These are phyloP conservation scores for Cryphonectria carpinicola DNA, from an alignment of 2,329 filamentous ascomycete genomes.

Conservation along the genomic window DNA sequence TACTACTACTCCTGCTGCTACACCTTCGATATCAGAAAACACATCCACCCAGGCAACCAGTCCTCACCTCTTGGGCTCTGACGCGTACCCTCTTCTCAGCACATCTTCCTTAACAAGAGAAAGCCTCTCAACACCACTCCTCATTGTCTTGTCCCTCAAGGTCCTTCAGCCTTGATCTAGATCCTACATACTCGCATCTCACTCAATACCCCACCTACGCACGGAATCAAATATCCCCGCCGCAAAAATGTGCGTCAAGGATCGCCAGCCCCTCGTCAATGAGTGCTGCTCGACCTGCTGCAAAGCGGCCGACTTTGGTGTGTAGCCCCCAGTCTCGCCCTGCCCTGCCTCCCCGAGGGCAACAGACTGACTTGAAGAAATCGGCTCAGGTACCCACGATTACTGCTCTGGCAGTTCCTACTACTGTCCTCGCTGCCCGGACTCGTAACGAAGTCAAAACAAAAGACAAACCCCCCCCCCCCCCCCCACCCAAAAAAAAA, in stretches of 20 bases:
- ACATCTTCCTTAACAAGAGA: neutral
- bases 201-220: slow-evolving; percentile 10
- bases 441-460: slow-evolving; percentile 34
- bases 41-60: neutral
- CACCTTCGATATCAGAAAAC: neutral
- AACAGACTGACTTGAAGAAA: neutral
- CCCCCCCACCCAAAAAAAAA: no score
- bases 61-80: neutral
- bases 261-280: slow-evolving; percentile 50
- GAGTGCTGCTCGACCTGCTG: slow-evolving; percentile 58
- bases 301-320: slow-evolving; percentile 52
- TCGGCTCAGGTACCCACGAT: slow-evolving; percentile 45
- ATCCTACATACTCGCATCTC: neutral
- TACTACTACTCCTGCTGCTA: neutral
- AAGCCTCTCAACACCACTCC: neutral
- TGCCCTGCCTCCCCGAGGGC: neutral
- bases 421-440: slow-evolving; percentile 49
- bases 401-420: slow-evolving; percentile 47
- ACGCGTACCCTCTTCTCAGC: neutral
- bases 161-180: neutral
- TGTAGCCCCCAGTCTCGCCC: neutral
- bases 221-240: slow-evolving; percentile 22
- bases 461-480: no score
- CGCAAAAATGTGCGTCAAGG: slow-evolving; percentile 46
- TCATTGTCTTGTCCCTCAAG: neutral